These are phyloP conservation scores for Byssochlamys sp. DNA, from an alignment of 2,329 filamentous ascomycete genomes.

Conservation along the genomic window DNA sequence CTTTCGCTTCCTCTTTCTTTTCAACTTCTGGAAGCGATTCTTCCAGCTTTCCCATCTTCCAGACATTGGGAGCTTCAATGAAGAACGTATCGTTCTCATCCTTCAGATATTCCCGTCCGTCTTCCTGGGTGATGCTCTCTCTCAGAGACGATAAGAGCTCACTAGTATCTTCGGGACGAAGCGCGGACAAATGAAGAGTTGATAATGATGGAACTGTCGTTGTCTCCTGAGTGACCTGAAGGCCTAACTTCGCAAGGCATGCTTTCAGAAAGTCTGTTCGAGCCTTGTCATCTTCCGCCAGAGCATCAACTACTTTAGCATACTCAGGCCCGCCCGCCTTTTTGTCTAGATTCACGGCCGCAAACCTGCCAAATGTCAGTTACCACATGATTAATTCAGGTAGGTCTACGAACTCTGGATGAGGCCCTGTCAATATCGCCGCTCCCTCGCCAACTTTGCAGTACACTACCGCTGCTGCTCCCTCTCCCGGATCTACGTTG, in stretches of 20 bases:
- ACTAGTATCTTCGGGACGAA: conserved; percentile 55
- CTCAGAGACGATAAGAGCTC: conserved; percentile 54
- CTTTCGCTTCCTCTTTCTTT: conserved; percentile 22
- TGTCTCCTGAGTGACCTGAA: conserved; percentile 64
- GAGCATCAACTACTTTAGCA: conserved; percentile 54
- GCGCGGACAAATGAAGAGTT: conserved; percentile 67
- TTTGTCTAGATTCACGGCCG: conserved; percentile 63
- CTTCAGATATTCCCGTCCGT: conserved; percentile 62
- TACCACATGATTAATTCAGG: conserved; percentile 7
- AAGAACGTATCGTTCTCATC: conserved; percentile 77
- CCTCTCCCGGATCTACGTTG: conserved; percentile 64
- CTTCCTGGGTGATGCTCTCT: conserved; percentile 57
- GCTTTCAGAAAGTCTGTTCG: conserved; percentile 69
- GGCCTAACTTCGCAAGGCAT: conserved; percentile 67
- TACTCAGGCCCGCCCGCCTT: conserved; percentile 61
- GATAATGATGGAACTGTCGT: conserved; percentile 69
- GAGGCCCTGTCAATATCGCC: conserved; percentile 72
- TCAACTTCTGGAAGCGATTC: conserved; percentile 42
- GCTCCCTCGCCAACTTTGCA: conserved; percentile 72
- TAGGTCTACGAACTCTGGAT: conserved; percentile 65
- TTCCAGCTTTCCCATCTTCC: conserved; percentile 48
- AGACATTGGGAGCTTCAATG: conserved; percentile 57
- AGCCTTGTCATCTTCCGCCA: conserved; percentile 59
- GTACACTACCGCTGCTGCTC: conserved; percentile 70
- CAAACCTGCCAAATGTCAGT: conserved; percentile 53